Percentiles rank a stretch among this genome's conserved stretches.
Evolutionary conservation across 352 stramenopile genomes (phyloP).

Genomic region (Phytophthora kernoviae): DNA sequence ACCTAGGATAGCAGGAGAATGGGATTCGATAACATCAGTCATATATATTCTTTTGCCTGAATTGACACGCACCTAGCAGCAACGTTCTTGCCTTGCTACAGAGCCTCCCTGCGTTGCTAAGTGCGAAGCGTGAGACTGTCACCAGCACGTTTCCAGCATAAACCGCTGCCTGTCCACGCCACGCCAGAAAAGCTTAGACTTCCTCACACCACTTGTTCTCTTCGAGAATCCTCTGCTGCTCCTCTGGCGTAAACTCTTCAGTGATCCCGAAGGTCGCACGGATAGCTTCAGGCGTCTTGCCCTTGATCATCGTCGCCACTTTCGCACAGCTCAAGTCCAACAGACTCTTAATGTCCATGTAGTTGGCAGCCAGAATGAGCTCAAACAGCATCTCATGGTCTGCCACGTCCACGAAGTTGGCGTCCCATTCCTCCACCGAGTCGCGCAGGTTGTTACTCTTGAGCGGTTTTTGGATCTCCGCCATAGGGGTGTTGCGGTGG

Average conservation of each 20-base stretch:
- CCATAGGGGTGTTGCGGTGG: conserved; percentile 58
- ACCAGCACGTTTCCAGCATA: too few relatives aligned
- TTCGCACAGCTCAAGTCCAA: conserved; percentile 65
- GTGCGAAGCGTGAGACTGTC: too few relatives aligned
- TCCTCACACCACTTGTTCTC: conserved; percentile 81
- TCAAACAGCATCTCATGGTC: conserved; percentile 69
- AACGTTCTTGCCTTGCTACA: too few relatives aligned
- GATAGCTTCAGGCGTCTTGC: conserved; percentile 69
- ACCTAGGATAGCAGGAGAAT: too few relatives aligned
- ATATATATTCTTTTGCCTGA: too few relatives aligned
- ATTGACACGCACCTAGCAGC: too few relatives aligned
- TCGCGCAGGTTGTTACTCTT: conserved; percentile 55
- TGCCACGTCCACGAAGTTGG: conserved; percentile 54
- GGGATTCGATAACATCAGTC: too few relatives aligned
- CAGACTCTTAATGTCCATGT: conserved; percentile 75
- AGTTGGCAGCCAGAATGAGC: conserved; percentile 70
- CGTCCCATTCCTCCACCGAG: conserved; percentile 57
- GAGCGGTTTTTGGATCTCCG: conserved; percentile 68
- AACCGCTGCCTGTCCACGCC: too few relatives aligned
- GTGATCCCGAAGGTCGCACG: conserved; percentile 65
- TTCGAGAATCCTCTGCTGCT: conserved; percentile 64
- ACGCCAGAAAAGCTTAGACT: conserved; percentile 14
- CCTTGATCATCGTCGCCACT: conserved; percentile 65
- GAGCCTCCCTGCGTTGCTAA: too few relatives aligned
- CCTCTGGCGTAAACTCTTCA: conserved; percentile 65